Conservation (phyloP, 2,329 filamentous ascomycete genomes). For the Periconia sp. region DNA sequence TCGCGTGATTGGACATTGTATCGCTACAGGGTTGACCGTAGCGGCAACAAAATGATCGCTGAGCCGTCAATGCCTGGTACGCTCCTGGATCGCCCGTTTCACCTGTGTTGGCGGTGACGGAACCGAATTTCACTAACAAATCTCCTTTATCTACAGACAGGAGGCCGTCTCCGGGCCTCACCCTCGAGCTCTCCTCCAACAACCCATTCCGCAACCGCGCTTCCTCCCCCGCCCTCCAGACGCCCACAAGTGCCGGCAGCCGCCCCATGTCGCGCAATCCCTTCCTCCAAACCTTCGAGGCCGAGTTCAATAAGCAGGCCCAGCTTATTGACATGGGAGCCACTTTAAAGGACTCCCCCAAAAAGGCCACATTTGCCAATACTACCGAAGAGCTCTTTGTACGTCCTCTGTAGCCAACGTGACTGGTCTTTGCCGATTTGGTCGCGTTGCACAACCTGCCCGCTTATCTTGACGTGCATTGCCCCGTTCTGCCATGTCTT, state of each 20-base stretch:
- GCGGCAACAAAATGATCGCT: constrained; percentile 44
- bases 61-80: constrained; percentile 47
- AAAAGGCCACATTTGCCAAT: constrained; percentile 46
- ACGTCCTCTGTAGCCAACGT: constrained; percentile 49
- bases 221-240: constrained; percentile 55
- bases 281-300: constrained; percentile 65
- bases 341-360: constrained; percentile 46
- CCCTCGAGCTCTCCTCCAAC: constrained; percentile 70
- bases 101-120: constrained; percentile 33
- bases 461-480: background rate
- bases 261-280: constrained; percentile 73
- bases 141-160: constrained; percentile 41
- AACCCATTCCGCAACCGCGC: constrained; percentile 79
- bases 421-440: constrained; percentile 10
- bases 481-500: background rate
- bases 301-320: constrained; percentile 43
- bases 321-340: constrained; percentile 43
- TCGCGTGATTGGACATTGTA: constrained; percentile 35
- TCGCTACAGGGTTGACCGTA: constrained; percentile 30
- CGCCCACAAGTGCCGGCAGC: constrained; percentile 59
- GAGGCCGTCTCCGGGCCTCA: constrained; percentile 57
- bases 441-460: constrained; percentile 20
- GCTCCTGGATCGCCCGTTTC: constrained; percentile 40
- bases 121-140: constrained; percentile 29
- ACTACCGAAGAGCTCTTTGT: constrained; percentile 76